Conservation (phyloP, 2,329 filamentous ascomycete species). For the Fusarium agapanthi region DNA sequence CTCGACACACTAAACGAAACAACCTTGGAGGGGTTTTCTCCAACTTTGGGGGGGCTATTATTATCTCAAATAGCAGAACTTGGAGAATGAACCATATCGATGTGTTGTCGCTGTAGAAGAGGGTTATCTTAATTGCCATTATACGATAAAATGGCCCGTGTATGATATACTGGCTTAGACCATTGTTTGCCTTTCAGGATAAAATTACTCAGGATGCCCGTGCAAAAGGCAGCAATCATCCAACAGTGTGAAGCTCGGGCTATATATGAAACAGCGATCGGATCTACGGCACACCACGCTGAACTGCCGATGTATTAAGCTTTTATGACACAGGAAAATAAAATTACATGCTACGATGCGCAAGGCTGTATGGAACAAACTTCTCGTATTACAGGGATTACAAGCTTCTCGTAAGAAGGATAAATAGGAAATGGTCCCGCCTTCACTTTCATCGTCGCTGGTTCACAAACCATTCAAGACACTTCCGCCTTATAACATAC, state of each 20-base stretch:
- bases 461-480: rapidly evolving
- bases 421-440: not conserved
- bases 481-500: not conserved
- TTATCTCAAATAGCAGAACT: not conserved
- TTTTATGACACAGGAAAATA: not conserved
- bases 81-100: not conserved
- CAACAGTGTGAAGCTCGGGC: too few species aligned
- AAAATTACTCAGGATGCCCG: not conserved
- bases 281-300: not conserved
- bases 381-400: not conserved
- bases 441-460: rapidly evolving
- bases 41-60: not conserved
- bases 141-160: too few species aligned
- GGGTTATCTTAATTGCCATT: too few species aligned
- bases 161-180: not conserved
- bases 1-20: not conserved
- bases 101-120: too few species aligned
- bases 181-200: not conserved
- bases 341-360: not conserved
- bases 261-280: not conserved
- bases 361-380: not conserved
- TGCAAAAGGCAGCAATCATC: not conserved
- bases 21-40: not conserved
- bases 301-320: not conserved
- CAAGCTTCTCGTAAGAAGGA: not conserved